Conservation (phyloP, 805 yeast species). For the Naumovozyma baii region DNA sequence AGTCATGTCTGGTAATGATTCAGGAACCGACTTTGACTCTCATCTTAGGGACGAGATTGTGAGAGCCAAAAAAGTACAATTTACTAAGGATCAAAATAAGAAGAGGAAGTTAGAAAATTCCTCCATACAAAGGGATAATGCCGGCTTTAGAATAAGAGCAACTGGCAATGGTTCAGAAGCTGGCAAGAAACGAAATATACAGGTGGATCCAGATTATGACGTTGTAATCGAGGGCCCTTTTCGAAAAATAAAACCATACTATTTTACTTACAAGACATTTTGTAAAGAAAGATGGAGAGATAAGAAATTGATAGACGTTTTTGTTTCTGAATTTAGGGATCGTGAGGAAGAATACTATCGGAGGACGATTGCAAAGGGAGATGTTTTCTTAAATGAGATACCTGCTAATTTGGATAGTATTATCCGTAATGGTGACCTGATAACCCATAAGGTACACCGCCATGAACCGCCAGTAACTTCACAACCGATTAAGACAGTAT, state of each 20-base stretch:
- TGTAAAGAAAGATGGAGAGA: constrained; percentile 91
- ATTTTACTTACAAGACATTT: constrained; percentile 79
- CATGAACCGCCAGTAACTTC: constrained; percentile 81
- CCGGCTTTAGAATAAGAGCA: constrained; percentile 22
- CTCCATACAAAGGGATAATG: constrained; percentile 11
- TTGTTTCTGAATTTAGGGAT: constrained; percentile 77
- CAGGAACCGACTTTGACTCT: constrained; percentile 6
- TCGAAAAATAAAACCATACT: constrained; percentile 75
- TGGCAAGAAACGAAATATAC: constrained; percentile 36
- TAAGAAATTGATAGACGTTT: constrained; percentile 69
- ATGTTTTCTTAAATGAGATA: constrained; percentile 61
- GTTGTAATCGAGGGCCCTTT: constrained; percentile 51
- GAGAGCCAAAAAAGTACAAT: constrained; percentile 8
- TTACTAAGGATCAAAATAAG: constrained; percentile 5
- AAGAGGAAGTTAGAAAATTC: constrained; percentile 4
- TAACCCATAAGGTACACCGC: constrained; percentile 69
- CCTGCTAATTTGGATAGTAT: constrained; percentile 55
- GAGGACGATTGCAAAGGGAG: constrained; percentile 47
- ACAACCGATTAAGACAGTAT: constrained; percentile 51
- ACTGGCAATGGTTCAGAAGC: too few relatives aligned
- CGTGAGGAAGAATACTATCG: constrained; percentile 57
- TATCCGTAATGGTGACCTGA: constrained; percentile 72
- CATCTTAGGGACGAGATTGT: constrained; percentile 9
- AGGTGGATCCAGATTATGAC: constrained; percentile 48
- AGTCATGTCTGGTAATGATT: neutral